Percentiles rank a stretch among this genome's conserved stretches.
Conservation (phyloP, 2,329 filamentous ascomycete species). For the Whalleya microplaca region DNA sequence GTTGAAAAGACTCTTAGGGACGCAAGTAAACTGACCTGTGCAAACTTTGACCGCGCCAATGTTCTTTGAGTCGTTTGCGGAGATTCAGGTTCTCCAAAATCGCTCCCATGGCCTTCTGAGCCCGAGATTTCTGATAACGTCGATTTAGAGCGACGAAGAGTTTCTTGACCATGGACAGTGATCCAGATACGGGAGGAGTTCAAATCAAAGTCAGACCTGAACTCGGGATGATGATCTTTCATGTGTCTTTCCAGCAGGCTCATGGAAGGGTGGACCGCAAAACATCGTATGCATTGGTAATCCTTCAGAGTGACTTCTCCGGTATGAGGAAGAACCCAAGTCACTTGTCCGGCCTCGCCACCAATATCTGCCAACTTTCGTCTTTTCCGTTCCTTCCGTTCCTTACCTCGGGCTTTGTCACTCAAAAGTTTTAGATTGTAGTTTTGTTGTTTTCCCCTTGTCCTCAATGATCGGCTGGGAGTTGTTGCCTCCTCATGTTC, state of each 20-base stretch:
- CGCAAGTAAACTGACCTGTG: slow-evolving; percentile 24
- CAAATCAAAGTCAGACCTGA: slow-evolving; percentile 45
- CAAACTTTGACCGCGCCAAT: slow-evolving; percentile 19
- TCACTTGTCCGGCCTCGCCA: slow-evolving; percentile 41
- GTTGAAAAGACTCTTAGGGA: not conserved
- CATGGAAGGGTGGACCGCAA: slow-evolving; percentile 50
- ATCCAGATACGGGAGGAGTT: slow-evolving; percentile 32
- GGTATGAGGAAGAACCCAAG: slow-evolving; percentile 51
- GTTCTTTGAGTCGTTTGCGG: slow-evolving; percentile 28
- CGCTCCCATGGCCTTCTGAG: slow-evolving; percentile 33
- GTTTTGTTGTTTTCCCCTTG: slow-evolving; percentile 53
- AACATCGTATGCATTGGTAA: slow-evolving; percentile 57
- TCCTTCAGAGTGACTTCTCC: slow-evolving; percentile 50
- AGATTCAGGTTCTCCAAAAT: slow-evolving; percentile 28
- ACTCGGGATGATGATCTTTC: slow-evolving; percentile 51
- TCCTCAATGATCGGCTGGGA: slow-evolving; percentile 54
- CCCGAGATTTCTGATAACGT: slow-evolving; percentile 24
- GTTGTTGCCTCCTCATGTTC: slow-evolving; percentile 54
- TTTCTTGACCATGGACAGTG: slow-evolving; percentile 32
- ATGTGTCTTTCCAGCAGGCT: slow-evolving; percentile 54
- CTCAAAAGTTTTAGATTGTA: slow-evolving; percentile 65
- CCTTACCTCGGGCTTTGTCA: slow-evolving; percentile 59
- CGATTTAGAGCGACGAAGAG: slow-evolving; percentile 26
- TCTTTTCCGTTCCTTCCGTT: slow-evolving; percentile 48
- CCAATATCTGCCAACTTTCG: slow-evolving; percentile 34